Evolutionary conservation across 176 grass and related monocot species (phyloP).

Genomic region (Cymbopogon citratus): DNA sequence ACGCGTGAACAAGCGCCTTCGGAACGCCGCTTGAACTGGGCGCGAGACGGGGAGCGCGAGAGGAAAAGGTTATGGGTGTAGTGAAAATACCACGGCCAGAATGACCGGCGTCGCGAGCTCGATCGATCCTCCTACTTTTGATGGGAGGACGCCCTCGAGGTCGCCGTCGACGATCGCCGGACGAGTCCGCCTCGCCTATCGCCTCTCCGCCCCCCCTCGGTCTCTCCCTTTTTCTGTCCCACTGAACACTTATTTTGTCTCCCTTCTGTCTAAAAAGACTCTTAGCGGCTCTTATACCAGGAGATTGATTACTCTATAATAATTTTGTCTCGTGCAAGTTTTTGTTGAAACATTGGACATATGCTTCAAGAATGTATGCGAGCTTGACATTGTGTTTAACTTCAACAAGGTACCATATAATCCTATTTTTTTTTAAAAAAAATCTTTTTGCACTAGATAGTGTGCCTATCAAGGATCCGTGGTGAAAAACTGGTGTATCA

Average conservation of each 20-base stretch:
- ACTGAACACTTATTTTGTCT: not conserved
- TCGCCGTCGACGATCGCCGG: no score
- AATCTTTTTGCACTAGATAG: conserved; percentile 10
- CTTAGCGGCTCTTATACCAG: not conserved
- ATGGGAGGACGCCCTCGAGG: no score
- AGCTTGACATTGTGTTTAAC: conserved; percentile 89
- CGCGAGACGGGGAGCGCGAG: no score
- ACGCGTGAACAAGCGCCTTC: no score
- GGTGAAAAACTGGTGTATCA: not conserved
- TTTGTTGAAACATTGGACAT: conserved; percentile 90
- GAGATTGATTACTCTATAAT: conserved; percentile 1
- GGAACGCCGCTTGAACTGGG: no score
- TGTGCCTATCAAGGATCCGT: not conserved
- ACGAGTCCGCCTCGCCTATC: no score
- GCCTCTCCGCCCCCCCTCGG: no score
- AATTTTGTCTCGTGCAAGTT: conserved; percentile 44
- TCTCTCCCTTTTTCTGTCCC: no score
- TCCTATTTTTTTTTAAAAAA: conserved; percentile 4
- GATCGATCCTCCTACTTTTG: no score
- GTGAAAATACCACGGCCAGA: no score
- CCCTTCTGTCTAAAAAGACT: not conserved
- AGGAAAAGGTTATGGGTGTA: no score
- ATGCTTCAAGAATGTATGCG: conserved; percentile 98
- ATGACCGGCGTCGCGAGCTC: no score
- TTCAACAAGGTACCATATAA: conserved; percentile 71